phyloP scores from a whole-genome alignment of 2,329 filamentous ascomycete species.

The Pseudogymnoascus sp. region DNA sequence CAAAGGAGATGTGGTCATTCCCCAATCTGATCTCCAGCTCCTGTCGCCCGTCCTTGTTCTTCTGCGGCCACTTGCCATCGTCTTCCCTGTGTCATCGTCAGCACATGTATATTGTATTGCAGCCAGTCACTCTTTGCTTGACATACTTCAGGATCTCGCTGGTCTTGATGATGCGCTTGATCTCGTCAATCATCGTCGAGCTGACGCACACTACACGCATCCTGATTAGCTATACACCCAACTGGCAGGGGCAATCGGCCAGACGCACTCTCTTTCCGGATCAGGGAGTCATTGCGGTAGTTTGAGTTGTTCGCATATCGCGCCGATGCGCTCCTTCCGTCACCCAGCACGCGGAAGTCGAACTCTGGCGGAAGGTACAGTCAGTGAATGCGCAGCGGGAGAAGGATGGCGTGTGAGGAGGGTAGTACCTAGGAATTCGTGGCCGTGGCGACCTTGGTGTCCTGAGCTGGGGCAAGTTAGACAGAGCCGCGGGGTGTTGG shows the following conservation, averaged over 20 bases:
- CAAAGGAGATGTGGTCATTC: conserved; percentile 94
- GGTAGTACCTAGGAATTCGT: conserved; percentile 88
- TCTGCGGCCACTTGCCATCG: conserved; percentile 96
- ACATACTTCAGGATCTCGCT: conserved; percentile 93
- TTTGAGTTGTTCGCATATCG: conserved; percentile 99
- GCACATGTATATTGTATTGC: conserved; percentile 9
- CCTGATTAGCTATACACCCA: background rate
- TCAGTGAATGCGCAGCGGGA: conserved; percentile 12
- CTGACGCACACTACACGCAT: conserved; percentile 78
- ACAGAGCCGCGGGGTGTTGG: conserved; percentile 11
- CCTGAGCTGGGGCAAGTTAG: conserved; percentile 61
- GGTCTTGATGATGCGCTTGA: conserved; percentile 93
- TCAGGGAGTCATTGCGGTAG: conserved; percentile 96
- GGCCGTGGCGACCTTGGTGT: conserved; percentile 92
- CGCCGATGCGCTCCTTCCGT: conserved; percentile 86
- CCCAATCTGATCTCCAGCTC: conserved; percentile 92
- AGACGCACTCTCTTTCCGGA: conserved; percentile 93
- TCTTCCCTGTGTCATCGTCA: conserved; percentile 63
- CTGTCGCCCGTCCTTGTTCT: conserved; percentile 97
- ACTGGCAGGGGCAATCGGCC: background rate
- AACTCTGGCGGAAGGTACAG: conserved; percentile 58
- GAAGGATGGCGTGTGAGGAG: background rate
- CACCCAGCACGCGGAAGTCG: conserved; percentile 85
- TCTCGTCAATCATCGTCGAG: conserved; percentile 80
- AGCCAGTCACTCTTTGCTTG: background rate